These are phyloP conservation scores for Wakefieldia striispora DNA, from an alignment of 768 basidiomycete genomes.

Conservation along the genomic window DNA sequence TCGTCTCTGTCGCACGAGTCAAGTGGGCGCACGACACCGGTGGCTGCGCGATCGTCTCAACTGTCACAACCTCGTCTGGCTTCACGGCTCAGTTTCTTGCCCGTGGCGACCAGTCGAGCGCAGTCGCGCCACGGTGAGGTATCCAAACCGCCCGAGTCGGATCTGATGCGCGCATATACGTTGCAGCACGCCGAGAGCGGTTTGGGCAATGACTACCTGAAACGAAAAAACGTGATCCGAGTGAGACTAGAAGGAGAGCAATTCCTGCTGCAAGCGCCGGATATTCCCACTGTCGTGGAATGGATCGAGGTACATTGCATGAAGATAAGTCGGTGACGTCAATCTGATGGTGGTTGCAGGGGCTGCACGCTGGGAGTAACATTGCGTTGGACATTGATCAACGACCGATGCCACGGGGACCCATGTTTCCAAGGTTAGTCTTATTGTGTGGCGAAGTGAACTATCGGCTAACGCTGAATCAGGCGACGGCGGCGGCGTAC, in stretches of 20 bases:
- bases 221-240: conserved; percentile 91
- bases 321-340: conserved; percentile 1
- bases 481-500: conserved; percentile 31
- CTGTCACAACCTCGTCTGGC: conserved; percentile 15
- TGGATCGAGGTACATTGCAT: conserved; percentile 83
- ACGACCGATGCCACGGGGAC: conserved; percentile 88
- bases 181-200: conserved; percentile 93
- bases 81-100: conserved; percentile 24
- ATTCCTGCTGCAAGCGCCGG: conserved; percentile 87
- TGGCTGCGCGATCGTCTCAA: conserved; percentile 12
- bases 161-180: conserved; percentile 71
- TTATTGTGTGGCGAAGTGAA: too few species aligned
- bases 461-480: background rate
- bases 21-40: conserved; percentile 11
- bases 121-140: conserved; percentile 25
- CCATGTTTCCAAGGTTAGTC: conserved; percentile 72
- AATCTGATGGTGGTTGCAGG: conserved; percentile 41
- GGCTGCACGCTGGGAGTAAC: conserved; percentile 88
- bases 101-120: conserved; percentile 15
- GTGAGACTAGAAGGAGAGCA: conserved; percentile 94
- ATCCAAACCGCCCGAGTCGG: conserved; percentile 44
- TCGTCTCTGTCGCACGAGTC: conserved; percentile 21
- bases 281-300: conserved; percentile 81
- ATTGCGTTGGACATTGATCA: conserved; percentile 91
- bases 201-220: conserved; percentile 90